A percentile compares a stretch with the other conserved stretches of the same genome.
phyloP scores from a whole-genome alignment of 2,329 filamentous ascomycete genomes.

The Fusarium oligoseptatum region DNA sequence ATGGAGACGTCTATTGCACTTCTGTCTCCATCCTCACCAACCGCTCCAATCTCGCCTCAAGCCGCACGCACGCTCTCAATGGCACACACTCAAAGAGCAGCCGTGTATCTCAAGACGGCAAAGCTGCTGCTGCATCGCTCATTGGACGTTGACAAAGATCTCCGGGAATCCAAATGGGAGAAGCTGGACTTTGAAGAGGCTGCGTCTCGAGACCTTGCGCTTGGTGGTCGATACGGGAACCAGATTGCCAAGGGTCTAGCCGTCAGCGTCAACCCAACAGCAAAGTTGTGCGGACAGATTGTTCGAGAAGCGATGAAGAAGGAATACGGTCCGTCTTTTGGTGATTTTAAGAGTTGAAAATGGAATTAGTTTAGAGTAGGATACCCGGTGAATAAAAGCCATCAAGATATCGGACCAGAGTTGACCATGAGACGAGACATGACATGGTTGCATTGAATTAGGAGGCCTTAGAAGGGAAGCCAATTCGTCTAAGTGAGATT shows the following conservation, averaged over 20 bases:
- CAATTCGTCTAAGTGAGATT: conserved; percentile 47
- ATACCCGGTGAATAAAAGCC: conserved; percentile 8
- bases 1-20: conserved; percentile 70
- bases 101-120: conserved; percentile 71
- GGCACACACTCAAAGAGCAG: conserved; percentile 79
- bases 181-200: conserved; percentile 71
- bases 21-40: conserved; percentile 65
- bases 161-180: conserved; percentile 64
- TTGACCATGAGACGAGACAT: not conserved
- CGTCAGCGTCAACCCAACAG: conserved; percentile 75
- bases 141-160: conserved; percentile 54
- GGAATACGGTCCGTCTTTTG: conserved; percentile 70
- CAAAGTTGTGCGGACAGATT: conserved; percentile 78
- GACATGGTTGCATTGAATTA: conserved; percentile 7
- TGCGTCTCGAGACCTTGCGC: conserved; percentile 72
- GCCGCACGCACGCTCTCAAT: conserved; percentile 76
- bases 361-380: conserved; percentile 23
- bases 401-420: conserved; percentile 4
- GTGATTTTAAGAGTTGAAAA: conserved; percentile 49
- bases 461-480: conserved; percentile 44
- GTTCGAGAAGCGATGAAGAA: conserved; percentile 78
- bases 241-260: conserved; percentile 74
- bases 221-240: conserved; percentile 75
- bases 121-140: conserved; percentile 59
- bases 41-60: conserved; percentile 70